Evolutionary conservation across 495 filamentous ascomycete species (phyloP), one percentile per base, ranked within the genome.

Genomic region (Choiromyces venosus): DNA sequence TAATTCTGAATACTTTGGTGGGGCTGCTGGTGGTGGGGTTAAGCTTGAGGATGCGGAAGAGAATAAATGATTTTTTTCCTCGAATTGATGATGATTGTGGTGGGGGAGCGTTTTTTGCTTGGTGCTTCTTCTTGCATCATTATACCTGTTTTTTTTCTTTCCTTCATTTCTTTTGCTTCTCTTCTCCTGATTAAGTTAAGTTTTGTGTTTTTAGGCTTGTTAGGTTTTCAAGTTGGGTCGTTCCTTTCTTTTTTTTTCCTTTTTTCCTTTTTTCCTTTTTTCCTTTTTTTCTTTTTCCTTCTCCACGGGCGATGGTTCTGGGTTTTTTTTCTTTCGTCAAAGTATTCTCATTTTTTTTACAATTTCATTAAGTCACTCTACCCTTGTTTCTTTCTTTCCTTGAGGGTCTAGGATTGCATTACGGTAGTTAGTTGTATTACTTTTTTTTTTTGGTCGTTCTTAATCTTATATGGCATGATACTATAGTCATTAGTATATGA

Each of bases 1-100:
- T 12, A 77, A 69, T 46, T 70, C 66, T 66, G 75, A 77, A 61
- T 33, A 2, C 52, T 18, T 61, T 33, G 25, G 46, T 14, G 46
- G n/a, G n/a, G n/a, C n/a, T n/a, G n/a, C n/a, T 52, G 46, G 8
- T 9, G 46, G 52, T 16, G 52, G 52, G 25, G 52, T 29, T 18
- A 61, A 10, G 25, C 52, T 61, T 29, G 46, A 56, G 29, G 10
- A 61, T 33, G 52, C 2, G 52, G 52, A 33, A 25, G n/a, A 25
- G 10, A 25, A 29, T 61, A 61, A 25, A 12, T 61, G 52, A 61
- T 61, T 33, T 16, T 6, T 33, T 29, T 7, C 52, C 52, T 18
- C 33, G 52, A 61, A 29, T 12, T 29, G 25, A 29, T 33, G 52
- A n/a, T n/a, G n/a, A n/a, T n/a, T n/a, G n/a, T n/a, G n/a, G n/a